These are phyloP conservation scores for Conoideocrella luteorostrata DNA, from an alignment of 2,329 filamentous ascomycete species.

Conservation along the genomic window DNA sequence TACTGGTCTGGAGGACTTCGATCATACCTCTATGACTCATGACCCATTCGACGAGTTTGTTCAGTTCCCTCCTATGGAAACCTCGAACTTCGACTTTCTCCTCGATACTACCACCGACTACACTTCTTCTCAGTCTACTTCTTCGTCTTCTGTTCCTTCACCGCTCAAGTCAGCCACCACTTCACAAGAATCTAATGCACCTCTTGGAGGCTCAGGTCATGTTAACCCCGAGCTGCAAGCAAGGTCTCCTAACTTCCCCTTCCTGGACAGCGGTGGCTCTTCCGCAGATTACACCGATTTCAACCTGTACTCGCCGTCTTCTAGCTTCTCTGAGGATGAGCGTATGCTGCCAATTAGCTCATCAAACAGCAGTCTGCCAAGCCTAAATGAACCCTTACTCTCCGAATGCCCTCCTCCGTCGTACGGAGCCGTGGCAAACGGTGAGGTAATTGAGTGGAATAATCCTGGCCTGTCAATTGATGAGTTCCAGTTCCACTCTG, in stretches of 20 bases:
- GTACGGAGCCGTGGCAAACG: not conserved
- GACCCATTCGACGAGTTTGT: constrained; percentile 42
- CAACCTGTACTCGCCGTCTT: constrained; percentile 47
- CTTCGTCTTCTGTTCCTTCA: constrained; percentile 21
- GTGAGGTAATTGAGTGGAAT: not conserved
- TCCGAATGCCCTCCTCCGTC: constrained; percentile 6
- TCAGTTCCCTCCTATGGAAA: constrained; percentile 31
- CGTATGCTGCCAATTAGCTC: constrained; percentile 26
- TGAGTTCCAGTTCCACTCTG: not conserved
- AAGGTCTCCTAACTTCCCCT: constrained; percentile 26
- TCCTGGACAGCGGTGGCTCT: constrained; percentile 22
- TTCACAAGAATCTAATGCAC: constrained; percentile 13
- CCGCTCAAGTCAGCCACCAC: constrained; percentile 18
- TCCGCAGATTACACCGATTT: constrained; percentile 45
- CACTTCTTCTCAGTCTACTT: constrained; percentile 31
- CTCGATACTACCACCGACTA: constrained; percentile 34
- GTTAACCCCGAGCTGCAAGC: constrained; percentile 6
- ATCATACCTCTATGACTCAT: constrained; percentile 9
- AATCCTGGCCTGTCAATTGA: not conserved
- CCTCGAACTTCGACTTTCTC: constrained; percentile 40
- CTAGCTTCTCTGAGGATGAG: constrained; percentile 44
- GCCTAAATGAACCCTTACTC: constrained; percentile 7
- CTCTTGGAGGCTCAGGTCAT: constrained; percentile 10
- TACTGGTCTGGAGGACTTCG: constrained; percentile 15
- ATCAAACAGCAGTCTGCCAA: constrained; percentile 6